Evolutionary conservation across 177 flowering plant genomes (phyloP).

Genomic region (Vitis hybrid): DNA sequence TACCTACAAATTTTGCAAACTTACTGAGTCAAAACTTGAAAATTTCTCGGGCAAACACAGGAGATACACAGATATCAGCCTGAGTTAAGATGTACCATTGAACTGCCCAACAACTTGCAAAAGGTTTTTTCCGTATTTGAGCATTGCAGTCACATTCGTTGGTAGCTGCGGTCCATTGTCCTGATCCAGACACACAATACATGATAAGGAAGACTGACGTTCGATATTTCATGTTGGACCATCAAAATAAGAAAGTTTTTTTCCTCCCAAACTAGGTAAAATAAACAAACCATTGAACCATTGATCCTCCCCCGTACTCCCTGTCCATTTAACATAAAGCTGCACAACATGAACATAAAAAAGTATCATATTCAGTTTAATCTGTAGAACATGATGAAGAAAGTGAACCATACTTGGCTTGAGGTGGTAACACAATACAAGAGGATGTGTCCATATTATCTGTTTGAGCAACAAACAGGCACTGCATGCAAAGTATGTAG

Average conservation of each 20-base stretch:
- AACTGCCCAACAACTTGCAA: constrained; percentile 58
- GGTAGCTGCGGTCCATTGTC: constrained; percentile 57
- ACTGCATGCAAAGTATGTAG: constrained; percentile 24
- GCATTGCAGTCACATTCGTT: constrained; percentile 37
- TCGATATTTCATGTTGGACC: neutral
- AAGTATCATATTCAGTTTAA: neutral
- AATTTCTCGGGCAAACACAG: neutral
- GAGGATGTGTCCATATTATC: constrained; percentile 52
- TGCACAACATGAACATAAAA: constrained; percentile 21
- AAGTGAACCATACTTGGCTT: constrained; percentile 42
- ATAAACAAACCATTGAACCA: constrained; percentile 36
- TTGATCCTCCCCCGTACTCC: constrained; percentile 43
- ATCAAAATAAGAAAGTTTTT: neutral
- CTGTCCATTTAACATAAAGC: constrained; percentile 60
- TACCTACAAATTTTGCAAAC: constrained; percentile 31
- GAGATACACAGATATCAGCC: neutral
- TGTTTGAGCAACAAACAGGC: constrained; percentile 46
- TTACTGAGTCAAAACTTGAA: neutral
- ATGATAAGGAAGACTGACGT: neutral
- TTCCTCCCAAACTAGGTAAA: neutral
- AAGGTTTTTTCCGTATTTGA: constrained; percentile 56
- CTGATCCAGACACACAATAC: constrained; percentile 19
- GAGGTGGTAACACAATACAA: constrained; percentile 49
- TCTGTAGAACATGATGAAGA: neutral
- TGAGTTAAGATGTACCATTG: constrained; percentile 30